These are phyloP conservation scores for Lathyrus sativus DNA, from an alignment of 306 rosid species.

Conservation along the genomic window DNA sequence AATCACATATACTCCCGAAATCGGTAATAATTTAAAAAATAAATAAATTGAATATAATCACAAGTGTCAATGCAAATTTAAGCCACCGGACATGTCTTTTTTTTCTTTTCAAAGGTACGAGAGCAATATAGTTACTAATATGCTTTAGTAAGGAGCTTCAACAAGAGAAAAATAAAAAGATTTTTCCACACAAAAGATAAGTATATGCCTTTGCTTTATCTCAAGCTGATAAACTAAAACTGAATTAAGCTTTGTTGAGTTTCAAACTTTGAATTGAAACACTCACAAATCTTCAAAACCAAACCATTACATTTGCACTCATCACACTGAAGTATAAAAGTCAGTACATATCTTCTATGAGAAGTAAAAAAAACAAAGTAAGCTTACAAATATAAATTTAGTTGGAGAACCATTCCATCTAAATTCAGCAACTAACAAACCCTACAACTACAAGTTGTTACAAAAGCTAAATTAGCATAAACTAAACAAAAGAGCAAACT, in stretches of 20 bases:
- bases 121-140: too few relatives aligned
- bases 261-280: constrained; percentile 39
- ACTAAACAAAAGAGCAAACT: constrained; percentile 15
- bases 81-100: too few relatives aligned
- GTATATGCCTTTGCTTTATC: constrained; percentile 47
- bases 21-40: too few relatives aligned
- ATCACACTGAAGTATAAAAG: constrained; percentile 49
- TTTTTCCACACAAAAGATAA: constrained; percentile 41
- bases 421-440: constrained; percentile 49
- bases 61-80: too few relatives aligned
- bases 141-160: not conserved
- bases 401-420: constrained; percentile 50
- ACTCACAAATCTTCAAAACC: constrained; percentile 44
- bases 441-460: constrained; percentile 60
- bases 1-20: too few relatives aligned
- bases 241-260: constrained; percentile 42
- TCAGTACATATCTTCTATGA: constrained; percentile 49
- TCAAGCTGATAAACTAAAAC: constrained; percentile 37
- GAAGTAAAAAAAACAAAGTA: not conserved
- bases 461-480: constrained; percentile 46
- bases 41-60: too few relatives aligned
- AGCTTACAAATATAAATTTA: constrained; percentile 42
- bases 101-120: too few relatives aligned
- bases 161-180: constrained; percentile 25
- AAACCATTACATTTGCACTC: constrained; percentile 62